Evolutionary conservation across 2,329 filamentous ascomycete species (phyloP).

Genomic region (Fusarium sp.): DNA sequence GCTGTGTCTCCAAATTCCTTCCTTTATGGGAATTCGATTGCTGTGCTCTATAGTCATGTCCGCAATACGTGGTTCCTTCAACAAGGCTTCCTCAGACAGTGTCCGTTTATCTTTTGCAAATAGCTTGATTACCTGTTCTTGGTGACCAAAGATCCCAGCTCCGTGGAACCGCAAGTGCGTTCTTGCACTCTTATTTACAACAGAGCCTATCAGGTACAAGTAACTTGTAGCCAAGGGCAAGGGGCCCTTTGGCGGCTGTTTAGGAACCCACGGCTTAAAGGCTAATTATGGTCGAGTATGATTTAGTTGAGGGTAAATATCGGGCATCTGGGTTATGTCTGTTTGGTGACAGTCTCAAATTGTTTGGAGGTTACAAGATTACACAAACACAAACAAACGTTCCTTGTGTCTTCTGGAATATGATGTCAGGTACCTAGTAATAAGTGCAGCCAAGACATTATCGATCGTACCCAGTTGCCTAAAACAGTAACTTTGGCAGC

Average conservation of each 20-base stretch:
- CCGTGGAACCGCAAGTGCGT: conserved; percentile 18
- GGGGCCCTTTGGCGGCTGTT: conserved; percentile 18
- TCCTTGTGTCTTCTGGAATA: background rate
- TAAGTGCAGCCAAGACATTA: background rate
- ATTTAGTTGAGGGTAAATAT: conserved; percentile 12
- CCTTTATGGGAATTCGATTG: background rate
- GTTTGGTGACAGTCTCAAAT: background rate
- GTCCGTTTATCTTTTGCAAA: background rate
- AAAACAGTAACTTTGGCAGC: conserved; percentile 15
- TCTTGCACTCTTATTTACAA: conserved; percentile 18
- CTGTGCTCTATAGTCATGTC: background rate
- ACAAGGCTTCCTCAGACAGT: background rate
- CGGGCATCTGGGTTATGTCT: conserved; percentile 2
- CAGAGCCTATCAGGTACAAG: conserved; percentile 41
- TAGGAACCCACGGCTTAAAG: conserved; percentile 24
- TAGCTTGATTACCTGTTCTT: background rate
- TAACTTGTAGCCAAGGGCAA: conserved; percentile 25
- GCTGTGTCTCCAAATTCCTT: background rate
- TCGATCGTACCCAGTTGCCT: conserved; percentile 16
- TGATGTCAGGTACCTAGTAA: background rate
- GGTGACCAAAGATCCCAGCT: conserved; percentile 9
- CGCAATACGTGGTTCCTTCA: background rate
- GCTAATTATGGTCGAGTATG: conserved; percentile 2
- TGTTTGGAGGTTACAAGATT: background rate
- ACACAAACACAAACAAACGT: background rate